Conservation (phyloP, 208 protist species). For the Trichomonas vaginalis region DNA sequence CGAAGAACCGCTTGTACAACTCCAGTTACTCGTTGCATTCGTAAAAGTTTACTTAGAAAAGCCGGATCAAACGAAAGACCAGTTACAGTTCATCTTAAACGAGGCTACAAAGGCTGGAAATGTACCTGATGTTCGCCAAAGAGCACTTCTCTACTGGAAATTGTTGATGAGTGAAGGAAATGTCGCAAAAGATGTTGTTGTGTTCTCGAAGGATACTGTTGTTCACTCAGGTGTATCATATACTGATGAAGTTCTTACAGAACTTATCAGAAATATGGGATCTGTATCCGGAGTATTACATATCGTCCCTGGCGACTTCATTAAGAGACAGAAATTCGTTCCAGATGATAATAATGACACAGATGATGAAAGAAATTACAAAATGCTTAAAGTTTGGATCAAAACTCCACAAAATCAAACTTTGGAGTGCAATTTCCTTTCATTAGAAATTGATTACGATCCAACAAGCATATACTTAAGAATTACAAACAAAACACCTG, state of each 20-base stretch:
- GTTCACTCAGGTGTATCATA: neutral
- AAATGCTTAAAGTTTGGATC: neutral
- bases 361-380: neutral
- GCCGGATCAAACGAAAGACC: neutral
- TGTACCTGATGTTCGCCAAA: neutral
- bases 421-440: neutral
- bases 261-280: neutral
- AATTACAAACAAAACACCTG: neutral
- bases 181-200: neutral
- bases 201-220: neutral
- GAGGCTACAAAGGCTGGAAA: neutral
- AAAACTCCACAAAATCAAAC: neutral
- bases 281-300: neutral
- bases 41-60: constrained; percentile 1
- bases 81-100: neutral
- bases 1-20: neutral
- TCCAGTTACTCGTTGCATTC: neutral
- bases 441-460: neutral
- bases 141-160: neutral
- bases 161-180: constrained; percentile 18
- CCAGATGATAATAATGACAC: neutral
- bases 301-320: neutral
- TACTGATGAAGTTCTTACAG: neutral
- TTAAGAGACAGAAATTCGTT: neutral
- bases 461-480: neutral